A percentile compares a stretch with the other conserved stretches of the same genome.
Evolutionary conservation across 148 eudicot genomes (phyloP).

Genomic region (Cornus suecica): DNA sequence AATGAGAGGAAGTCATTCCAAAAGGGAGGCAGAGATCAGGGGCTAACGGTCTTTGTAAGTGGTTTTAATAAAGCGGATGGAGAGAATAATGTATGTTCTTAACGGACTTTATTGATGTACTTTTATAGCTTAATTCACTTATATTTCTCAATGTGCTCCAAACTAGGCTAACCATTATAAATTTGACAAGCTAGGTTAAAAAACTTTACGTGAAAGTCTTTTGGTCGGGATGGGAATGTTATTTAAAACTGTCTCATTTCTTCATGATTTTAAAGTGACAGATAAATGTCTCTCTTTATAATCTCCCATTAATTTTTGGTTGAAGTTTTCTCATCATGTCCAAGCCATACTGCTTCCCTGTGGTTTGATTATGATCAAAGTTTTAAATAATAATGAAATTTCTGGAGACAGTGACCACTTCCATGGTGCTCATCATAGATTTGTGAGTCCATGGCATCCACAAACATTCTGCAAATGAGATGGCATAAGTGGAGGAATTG

Average conservation of each 20-base stretch:
- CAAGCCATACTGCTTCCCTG: too few species aligned
- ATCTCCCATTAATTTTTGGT: background rate
- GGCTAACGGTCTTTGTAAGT: slow-evolving; percentile 44
- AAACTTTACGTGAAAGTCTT: background rate
- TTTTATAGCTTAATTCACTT: background rate
- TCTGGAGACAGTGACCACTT: slow-evolving; percentile 49
- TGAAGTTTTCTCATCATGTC: too few species aligned
- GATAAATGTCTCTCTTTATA: background rate
- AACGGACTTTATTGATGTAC: too few species aligned
- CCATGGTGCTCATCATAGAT: slow-evolving; percentile 63
- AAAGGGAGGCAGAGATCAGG: slow-evolving; percentile 42
- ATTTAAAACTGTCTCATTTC: background rate
- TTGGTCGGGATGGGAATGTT: too few species aligned
- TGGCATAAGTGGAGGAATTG: background rate
- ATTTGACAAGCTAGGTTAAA: background rate
- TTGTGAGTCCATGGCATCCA: slow-evolving; percentile 68
- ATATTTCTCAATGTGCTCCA: background rate
- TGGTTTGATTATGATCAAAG: too few species aligned
- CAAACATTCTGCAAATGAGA: slow-evolving; percentile 76
- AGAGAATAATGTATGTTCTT: slow-evolving; percentile 56
- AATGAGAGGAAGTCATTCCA: slow-evolving; percentile 51
- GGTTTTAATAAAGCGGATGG: slow-evolving; percentile 58
- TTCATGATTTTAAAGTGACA: background rate
- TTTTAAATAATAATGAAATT: too few species aligned
- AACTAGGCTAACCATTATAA: too few species aligned